phyloP scores from a whole-genome alignment of 2,329 filamentous ascomycete species.

The Fusarium xylarioides region DNA sequence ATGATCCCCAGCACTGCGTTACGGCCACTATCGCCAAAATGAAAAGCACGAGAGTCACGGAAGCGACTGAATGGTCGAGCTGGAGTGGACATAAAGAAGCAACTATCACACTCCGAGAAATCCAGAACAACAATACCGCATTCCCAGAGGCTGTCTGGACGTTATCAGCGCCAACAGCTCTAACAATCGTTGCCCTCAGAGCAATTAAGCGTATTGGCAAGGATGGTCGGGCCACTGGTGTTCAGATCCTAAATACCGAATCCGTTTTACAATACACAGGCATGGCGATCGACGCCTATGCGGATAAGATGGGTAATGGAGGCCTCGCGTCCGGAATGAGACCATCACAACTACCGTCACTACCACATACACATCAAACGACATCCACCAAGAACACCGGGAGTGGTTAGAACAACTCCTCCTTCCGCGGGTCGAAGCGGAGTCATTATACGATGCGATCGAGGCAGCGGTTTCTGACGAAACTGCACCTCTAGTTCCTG shows the following conservation, averaged over 20 bases:
- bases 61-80: background rate
- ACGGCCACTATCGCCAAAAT: background rate
- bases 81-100: background rate
- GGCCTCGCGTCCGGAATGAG: background rate
- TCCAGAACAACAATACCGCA: background rate
- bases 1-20: background rate
- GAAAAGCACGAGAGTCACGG: background rate
- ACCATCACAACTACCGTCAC: background rate
- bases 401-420: background rate
- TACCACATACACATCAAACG: fast-evolving
- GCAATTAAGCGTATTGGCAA: background rate
- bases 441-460: fast-evolving
- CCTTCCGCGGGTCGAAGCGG: background rate
- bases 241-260: background rate
- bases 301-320: background rate
- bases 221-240: background rate
- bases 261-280: fast-evolving
- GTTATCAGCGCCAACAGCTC: background rate
- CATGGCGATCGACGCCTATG: background rate
- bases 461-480: fast-evolving
- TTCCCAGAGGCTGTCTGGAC: background rate
- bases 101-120: background rate
- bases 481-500: background rate
- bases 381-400: background rate
- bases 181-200: background rate